phyloP scores from a whole-genome alignment of 2,329 filamentous ascomycete species.

The Sordariomycetes sp. region DNA sequence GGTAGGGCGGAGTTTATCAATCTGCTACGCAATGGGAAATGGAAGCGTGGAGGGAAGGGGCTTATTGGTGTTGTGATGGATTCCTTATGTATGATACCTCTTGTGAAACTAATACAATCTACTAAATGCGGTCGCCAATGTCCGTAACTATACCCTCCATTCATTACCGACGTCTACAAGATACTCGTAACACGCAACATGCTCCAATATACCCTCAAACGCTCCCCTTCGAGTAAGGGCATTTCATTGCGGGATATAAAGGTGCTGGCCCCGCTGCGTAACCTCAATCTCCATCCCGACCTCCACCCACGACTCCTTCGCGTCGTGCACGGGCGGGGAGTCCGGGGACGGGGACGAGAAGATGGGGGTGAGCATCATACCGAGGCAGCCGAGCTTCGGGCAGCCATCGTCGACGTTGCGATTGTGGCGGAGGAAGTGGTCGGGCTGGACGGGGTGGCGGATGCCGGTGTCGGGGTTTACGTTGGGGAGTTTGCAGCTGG shows the following conservation, averaged over 20 bases:
- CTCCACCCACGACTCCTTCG: constrained; percentile 30
- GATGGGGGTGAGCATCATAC: constrained; percentile 52
- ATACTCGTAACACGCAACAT: too few relatives aligned
- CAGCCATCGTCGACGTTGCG: constrained; percentile 49
- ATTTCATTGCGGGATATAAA: constrained; percentile 10
- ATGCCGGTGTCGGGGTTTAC: constrained; percentile 49
- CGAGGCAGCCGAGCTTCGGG: constrained; percentile 41
- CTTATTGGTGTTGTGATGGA: not conserved
- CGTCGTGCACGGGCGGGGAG: constrained; percentile 14
- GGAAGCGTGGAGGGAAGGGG: not conserved
- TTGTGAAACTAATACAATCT: not conserved
- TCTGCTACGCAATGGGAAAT: not conserved
- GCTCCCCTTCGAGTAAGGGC: not conserved
- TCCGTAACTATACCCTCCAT: not conserved
- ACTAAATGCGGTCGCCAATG: not conserved
- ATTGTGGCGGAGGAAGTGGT: constrained; percentile 41
- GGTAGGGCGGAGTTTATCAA: too few relatives aligned
- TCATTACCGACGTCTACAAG: too few relatives aligned
- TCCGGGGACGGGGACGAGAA: constrained; percentile 13
- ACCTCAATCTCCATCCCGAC: constrained; percentile 44
- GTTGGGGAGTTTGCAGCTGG: constrained; percentile 56
- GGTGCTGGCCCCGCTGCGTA: constrained; percentile 29
- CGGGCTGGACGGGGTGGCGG: constrained; percentile 40
- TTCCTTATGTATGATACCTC: not conserved
- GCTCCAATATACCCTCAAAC: not conserved